These are phyloP conservation scores for Lathyrus oleraceus DNA, from an alignment of 306 rosid genomes.

Conservation along the genomic window DNA sequence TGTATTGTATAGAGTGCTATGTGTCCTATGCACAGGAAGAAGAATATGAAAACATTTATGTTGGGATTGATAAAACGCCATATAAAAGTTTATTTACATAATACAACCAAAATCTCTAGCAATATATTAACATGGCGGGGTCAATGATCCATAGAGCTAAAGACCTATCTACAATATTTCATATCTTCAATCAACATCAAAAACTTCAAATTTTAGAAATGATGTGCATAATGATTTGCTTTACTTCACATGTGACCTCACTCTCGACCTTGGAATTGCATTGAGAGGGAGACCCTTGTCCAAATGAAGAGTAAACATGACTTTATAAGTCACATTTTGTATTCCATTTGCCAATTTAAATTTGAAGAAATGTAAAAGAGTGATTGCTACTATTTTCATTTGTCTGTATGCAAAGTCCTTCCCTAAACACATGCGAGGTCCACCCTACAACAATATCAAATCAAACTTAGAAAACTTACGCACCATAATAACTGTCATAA, in stretches of 20 bases:
- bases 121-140: not conserved
- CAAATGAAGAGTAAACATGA: constrained; percentile 80
- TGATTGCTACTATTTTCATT: constrained; percentile 67
- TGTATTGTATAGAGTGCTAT: too few species aligned
- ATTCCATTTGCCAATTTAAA: constrained; percentile 56
- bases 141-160: not conserved
- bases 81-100: not conserved
- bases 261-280: constrained; percentile 50
- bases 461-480: not conserved
- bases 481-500: not conserved
- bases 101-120: not conserved
- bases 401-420: constrained; percentile 78
- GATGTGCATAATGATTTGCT: not conserved
- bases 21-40: not conserved
- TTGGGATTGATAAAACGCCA: not conserved
- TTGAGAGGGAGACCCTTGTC: constrained; percentile 60
- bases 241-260: not conserved
- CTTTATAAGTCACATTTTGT: constrained; percentile 47
- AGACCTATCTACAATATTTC: not conserved
- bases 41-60: not conserved
- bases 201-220: not conserved
- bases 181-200: not conserved
- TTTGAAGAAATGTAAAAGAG: constrained; percentile 59
- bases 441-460: constrained; percentile 70
- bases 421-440: constrained; percentile 74